These are phyloP conservation scores for Phytophthora ohioensis DNA, from an alignment of 352 stramenopile genomes.

Conservation along the genomic window DNA sequence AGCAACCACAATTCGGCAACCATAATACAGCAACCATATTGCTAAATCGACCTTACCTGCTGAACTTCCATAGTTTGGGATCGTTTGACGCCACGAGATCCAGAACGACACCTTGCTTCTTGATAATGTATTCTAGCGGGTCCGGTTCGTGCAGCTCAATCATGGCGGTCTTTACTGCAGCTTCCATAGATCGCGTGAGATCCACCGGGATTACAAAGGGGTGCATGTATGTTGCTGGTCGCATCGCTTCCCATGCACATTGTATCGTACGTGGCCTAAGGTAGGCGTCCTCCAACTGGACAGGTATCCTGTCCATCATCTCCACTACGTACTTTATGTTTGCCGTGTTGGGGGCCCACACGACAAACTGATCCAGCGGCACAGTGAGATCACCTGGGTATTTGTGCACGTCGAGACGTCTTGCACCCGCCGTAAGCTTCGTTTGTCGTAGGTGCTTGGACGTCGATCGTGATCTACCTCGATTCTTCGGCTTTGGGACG, in stretches of 20 bases:
- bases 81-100: slow-evolving; percentile 3
- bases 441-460: slow-evolving; percentile 14
- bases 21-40: slow-evolving; percentile 14
- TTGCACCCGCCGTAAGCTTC: background rate
- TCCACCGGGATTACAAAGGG: no score
- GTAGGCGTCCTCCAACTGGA: slow-evolving; percentile 19
- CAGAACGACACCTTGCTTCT: slow-evolving; percentile 7
- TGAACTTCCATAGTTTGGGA: slow-evolving; percentile 17
- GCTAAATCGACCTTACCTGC: slow-evolving; percentile 14
- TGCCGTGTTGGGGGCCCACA: slow-evolving; percentile 2
- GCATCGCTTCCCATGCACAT: slow-evolving; percentile 10
- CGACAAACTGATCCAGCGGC: background rate
- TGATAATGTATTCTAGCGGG: background rate
- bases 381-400: slow-evolving; percentile 21
- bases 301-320: slow-evolving; percentile 15
- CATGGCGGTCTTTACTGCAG: no score
- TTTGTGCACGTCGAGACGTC: slow-evolving; percentile 11
- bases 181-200: no score
- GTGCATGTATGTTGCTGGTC: no score
- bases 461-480: background rate
- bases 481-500: slow-evolving; percentile 5
- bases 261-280: background rate
- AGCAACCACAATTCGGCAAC: slow-evolving; percentile 9
- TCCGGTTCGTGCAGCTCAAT: background rate
- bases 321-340: slow-evolving; percentile 20